Evolutionary conservation across 768 basidiomycete genomes (phyloP), one percentile per base, ranked within the genome.

Genomic region (Hygrophoropsis aurantiaca): DNA sequence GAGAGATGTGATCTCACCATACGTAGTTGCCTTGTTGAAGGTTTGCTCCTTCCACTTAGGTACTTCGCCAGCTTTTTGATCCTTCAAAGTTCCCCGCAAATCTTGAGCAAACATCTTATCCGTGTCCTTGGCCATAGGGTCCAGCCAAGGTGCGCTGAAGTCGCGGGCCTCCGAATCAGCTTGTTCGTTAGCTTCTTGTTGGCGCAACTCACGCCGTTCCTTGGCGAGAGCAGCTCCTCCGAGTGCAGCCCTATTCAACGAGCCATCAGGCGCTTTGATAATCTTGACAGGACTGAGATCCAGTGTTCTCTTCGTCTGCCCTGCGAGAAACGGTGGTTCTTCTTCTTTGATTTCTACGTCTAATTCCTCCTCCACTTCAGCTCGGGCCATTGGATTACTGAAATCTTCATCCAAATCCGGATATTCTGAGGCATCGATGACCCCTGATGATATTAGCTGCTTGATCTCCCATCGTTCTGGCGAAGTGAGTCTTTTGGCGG

Each of bases 401-500:
- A 87, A 81, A 49, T 93, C 90, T 57, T 94, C 92, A 53, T 94
- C 90, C 42, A 97, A 73, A 24, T 95, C 90, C 2, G 93, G 94
- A 58, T 94, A 95, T 64, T 98, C 97, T 4, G 94, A 87, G 10
- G 94, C 87, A 53, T 85, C 84, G 45, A 97, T 80, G 13, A 85
- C 90, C 35, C 97, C 97, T 24, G 94, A 97, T 1, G 97, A 90
- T 46, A 98, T 97, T 47, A 99, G 81, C 64, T 98, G 97, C 67
- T 98, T 97, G 68, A 99, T 94, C 72, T 99, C 97, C 94, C 97
- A 99, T 23, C 97, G 84, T 67, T 99, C 97, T 1, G 97, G 97
- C 6, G 90, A 94, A 1, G 94, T 94, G 47, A 98, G 72, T 13
- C 95, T 81, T 60, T 93, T 94, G 0, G 93, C 91, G 2, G 87